phyloP scores from a whole-genome alignment of 2,329 filamentous ascomycete species.

The Nakataea oryzae region DNA sequence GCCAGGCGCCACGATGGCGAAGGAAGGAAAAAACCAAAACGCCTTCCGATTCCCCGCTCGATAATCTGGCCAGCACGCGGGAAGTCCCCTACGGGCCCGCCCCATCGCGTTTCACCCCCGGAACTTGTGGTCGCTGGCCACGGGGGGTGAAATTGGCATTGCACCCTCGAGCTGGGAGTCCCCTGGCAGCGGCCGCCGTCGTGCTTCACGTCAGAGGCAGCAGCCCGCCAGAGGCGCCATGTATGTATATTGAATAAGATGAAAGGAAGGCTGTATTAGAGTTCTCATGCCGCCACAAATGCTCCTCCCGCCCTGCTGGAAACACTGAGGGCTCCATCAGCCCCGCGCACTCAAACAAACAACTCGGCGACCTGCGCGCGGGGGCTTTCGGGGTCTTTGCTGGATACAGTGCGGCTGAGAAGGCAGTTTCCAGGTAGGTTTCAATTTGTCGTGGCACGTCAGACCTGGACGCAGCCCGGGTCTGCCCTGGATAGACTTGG shows the following conservation, averaged over 20 bases:
- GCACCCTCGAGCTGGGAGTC: neutral
- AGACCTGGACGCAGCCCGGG: too few species aligned
- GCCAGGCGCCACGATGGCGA: neutral
- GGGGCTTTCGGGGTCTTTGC: too few species aligned
- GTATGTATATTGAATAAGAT: neutral
- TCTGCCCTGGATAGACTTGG: too few species aligned
- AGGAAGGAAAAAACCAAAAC: neutral
- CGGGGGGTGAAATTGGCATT: neutral
- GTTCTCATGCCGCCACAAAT: neutral
- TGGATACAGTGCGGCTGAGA: neutral
- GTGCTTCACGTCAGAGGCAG: neutral
- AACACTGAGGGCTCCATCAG: neutral
- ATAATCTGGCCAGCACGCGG: neutral
- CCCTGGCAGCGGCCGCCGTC: too few species aligned
- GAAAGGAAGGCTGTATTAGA: neutral
- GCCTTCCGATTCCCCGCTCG: neutral
- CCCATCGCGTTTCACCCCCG: neutral
- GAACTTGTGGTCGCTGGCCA: neutral
- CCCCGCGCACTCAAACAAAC: too few species aligned
- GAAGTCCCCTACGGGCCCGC: neutral
- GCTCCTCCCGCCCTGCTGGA: neutral
- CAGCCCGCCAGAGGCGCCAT: neutral
- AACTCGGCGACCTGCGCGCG: neutral
- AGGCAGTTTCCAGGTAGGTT: neutral
- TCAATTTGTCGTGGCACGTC: too few species aligned